A percentile compares a stretch with the other conserved stretches of the same genome.
Evolutionary conservation across 768 basidiomycete species (phyloP).

Genomic region (Mycena vulgaris): DNA sequence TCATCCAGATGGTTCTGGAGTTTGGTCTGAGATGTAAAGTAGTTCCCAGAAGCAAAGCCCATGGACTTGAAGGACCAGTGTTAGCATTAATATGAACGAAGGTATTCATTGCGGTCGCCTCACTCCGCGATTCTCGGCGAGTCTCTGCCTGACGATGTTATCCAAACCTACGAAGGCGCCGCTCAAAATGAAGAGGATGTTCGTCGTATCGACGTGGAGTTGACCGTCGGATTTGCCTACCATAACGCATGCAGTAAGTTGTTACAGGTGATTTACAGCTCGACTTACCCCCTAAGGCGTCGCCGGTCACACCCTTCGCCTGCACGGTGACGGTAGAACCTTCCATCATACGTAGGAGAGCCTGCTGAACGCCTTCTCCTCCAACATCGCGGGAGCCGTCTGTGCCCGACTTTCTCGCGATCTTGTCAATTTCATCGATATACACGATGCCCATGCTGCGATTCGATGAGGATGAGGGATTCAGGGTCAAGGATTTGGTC

Average conservation of each 20-base stretch:
- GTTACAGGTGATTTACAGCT: not conserved
- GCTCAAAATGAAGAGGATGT: constrained; percentile 94
- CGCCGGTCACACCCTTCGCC: constrained; percentile 70
- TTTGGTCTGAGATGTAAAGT: constrained; percentile 79
- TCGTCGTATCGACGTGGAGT: constrained; percentile 88
- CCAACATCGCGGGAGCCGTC: constrained; percentile 91
- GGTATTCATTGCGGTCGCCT: constrained; percentile 3
- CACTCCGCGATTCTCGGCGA: constrained; percentile 82
- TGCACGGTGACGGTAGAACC: constrained; percentile 89
- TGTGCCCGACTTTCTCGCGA: constrained; percentile 78
- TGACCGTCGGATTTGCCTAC: constrained; percentile 70
- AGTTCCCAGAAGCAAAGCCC: constrained; percentile 77
- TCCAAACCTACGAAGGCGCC: constrained; percentile 97
- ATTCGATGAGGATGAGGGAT: constrained; percentile 15
- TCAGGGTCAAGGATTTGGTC: too few species aligned
- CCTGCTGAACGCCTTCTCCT: constrained; percentile 97
- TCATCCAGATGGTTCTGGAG: constrained; percentile 61
- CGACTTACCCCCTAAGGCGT: constrained; percentile 52
- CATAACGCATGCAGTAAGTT: not conserved
- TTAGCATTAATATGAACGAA: constrained; percentile 24
- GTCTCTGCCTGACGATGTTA: constrained; percentile 80
- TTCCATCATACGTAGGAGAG: constrained; percentile 94
- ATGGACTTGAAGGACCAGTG: constrained; percentile 74
- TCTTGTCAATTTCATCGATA: constrained; percentile 97
- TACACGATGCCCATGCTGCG: constrained; percentile 94